Conservation (phyloP, 2,329 filamentous ascomycete species). For the Claviceps capensis region DNA sequence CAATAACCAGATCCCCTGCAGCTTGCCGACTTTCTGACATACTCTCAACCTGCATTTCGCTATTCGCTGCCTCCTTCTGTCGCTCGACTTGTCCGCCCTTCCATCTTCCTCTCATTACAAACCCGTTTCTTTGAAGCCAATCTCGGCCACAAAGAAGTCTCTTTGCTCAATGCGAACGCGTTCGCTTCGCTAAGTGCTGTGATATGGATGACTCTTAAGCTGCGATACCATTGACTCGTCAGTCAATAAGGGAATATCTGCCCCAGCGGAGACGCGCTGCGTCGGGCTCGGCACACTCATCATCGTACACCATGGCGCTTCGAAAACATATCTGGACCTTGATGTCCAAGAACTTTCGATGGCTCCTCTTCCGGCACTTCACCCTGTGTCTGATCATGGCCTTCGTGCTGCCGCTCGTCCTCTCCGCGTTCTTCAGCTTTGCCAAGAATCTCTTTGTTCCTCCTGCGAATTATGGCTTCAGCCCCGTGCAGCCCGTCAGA, state of each 20-base stretch:
- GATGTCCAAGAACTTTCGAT: constrained; percentile 47
- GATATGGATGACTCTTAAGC: not conserved
- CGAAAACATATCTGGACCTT: constrained; percentile 46
- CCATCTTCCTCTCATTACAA: not conserved
- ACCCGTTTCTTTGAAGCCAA: not conserved
- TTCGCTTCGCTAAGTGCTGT: not conserved
- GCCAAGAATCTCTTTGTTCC: constrained; percentile 75
- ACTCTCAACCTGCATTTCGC: not conserved
- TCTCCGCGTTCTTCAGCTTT: constrained; percentile 50
- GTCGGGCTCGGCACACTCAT: not conserved
- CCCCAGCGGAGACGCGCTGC: not conserved
- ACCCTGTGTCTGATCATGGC: constrained; percentile 40
- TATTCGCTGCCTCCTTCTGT: not conserved
- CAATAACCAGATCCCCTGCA: too few species aligned
- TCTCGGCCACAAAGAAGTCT: not conserved
- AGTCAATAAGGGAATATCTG: not conserved
- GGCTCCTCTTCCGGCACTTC: constrained; percentile 40
- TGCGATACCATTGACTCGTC: not conserved
- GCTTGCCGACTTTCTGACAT: not conserved
- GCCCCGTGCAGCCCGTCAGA: constrained; percentile 44
- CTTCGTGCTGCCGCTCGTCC: constrained; percentile 43
- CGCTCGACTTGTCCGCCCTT: not conserved
- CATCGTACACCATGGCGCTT: constrained; percentile 31
- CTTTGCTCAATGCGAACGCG: not conserved
- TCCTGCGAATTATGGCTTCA: constrained; percentile 62